These are phyloP conservation scores for Fereydounia khargensis DNA, from an alignment of 1,284 basidiomycete genomes.

Conservation along the genomic window DNA sequence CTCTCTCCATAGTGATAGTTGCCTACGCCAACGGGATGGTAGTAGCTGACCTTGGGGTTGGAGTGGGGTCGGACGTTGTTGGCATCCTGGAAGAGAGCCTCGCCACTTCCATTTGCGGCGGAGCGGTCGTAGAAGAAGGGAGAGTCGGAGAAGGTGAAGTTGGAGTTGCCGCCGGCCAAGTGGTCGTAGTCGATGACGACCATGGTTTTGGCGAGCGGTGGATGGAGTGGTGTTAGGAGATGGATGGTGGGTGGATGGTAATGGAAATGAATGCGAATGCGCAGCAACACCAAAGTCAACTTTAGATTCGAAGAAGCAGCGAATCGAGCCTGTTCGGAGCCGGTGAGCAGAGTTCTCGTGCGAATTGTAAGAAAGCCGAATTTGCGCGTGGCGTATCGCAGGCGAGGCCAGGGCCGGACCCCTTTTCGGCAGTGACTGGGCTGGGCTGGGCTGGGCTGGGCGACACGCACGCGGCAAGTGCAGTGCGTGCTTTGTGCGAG, in stretches of 20 bases:
- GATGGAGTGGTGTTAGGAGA: background rate
- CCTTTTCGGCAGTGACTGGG: no score
- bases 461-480: no score
- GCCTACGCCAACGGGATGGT: slow-evolving; percentile 89
- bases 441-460: no score
- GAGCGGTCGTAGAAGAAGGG: slow-evolving; percentile 53
- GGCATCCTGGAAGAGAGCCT: slow-evolving; percentile 34
- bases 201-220: slow-evolving; percentile 10
- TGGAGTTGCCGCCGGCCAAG: slow-evolving; percentile 16
- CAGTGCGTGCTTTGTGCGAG: no score
- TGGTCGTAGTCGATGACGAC: slow-evolving; percentile 51
- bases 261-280: slow-evolving; percentile 10
- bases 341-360: no score
- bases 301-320: no score
- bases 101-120: slow-evolving; percentile 22
- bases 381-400: no score
- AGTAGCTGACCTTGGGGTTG: slow-evolving; percentile 80
- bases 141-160: slow-evolving; percentile 48
- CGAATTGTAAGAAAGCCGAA: no score
- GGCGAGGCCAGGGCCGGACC: no score
- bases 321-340: no score
- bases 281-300: no score
- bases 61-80: slow-evolving; percentile 48
- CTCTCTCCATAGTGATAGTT: slow-evolving; percentile 78
- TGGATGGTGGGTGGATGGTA: background rate